These are phyloP conservation scores for Trapa incisa DNA, from an alignment of 345 rosid species.

Conservation along the genomic window DNA sequence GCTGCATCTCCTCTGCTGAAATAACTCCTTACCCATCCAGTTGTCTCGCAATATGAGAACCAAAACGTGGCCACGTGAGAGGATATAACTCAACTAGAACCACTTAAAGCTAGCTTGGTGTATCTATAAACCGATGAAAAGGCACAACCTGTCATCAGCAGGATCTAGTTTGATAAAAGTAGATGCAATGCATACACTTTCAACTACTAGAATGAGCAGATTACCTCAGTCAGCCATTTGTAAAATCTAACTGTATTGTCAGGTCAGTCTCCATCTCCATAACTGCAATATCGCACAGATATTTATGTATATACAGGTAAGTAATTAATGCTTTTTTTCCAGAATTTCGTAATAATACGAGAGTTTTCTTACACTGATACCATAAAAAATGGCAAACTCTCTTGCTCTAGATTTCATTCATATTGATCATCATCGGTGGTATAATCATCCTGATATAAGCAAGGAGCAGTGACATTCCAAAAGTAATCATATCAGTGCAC, in stretches of 20 bases:
- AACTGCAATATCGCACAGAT: slow-evolving; percentile 31
- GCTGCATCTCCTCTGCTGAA: too few species aligned
- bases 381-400: slow-evolving; percentile 65
- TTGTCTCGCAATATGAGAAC: too few species aligned
- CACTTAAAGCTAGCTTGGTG: too few species aligned
- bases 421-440: slow-evolving; percentile 91
- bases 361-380: slow-evolving; percentile 69
- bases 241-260: slow-evolving; percentile 97
- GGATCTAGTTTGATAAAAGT: neutral
- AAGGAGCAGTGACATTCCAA: neutral
- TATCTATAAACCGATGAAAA: too few species aligned
- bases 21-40: too few species aligned
- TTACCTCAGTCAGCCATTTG: slow-evolving; percentile 94
- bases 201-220: neutral
- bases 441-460: slow-evolving; percentile 63
- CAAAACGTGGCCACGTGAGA: too few species aligned
- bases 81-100: too few species aligned
- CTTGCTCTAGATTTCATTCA: slow-evolving; percentile 80
- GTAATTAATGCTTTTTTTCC: too few species aligned
- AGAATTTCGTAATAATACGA: neutral
- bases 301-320: neutral
- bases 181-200: neutral
- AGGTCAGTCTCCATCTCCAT: slow-evolving; percentile 99
- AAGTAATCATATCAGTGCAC: neutral
- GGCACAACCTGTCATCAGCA: neutral